Evolutionary conservation across 441 rosid genomes (phyloP).

Genomic region (Corymbia citriodora): DNA sequence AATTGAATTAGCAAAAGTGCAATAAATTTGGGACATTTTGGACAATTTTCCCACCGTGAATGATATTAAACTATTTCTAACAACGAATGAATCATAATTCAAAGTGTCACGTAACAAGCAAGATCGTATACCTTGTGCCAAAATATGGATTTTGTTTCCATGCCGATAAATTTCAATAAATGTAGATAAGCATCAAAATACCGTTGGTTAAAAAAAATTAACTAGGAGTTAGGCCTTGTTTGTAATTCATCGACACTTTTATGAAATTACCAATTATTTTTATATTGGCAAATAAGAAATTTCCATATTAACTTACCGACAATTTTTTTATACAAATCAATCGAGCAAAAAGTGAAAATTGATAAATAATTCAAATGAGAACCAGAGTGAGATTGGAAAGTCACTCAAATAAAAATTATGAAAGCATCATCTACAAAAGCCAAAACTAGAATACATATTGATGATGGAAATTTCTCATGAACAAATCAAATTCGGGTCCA

Average conservation of each 20-base stretch:
- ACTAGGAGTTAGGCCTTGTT: background rate
- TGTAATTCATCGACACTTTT: background rate
- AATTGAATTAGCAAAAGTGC: no score
- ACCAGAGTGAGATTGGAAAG: no score
- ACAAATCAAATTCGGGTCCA: slow-evolving; percentile 47
- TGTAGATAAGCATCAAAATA: accelerated
- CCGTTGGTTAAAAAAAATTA: background rate
- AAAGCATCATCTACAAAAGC: slow-evolving; percentile 32
- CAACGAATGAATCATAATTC: background rate
- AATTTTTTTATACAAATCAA: background rate
- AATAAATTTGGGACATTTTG: no score
- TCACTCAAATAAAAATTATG: slow-evolving; percentile 22
- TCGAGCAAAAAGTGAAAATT: background rate
- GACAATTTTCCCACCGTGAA: no score
- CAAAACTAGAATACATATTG: slow-evolving; percentile 54
- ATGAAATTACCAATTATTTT: background rate
- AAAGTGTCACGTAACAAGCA: background rate
- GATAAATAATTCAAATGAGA: background rate
- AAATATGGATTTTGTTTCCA: background rate
- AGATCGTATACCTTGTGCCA: background rate
- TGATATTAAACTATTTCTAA: no score
- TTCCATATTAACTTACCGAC: background rate
- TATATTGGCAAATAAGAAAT: background rate
- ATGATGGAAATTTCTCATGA: slow-evolving; percentile 53
- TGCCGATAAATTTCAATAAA: background rate